Evolutionary conservation across 148 eudicot genomes (phyloP).

Genomic region (Nyssa sinensis): DNA sequence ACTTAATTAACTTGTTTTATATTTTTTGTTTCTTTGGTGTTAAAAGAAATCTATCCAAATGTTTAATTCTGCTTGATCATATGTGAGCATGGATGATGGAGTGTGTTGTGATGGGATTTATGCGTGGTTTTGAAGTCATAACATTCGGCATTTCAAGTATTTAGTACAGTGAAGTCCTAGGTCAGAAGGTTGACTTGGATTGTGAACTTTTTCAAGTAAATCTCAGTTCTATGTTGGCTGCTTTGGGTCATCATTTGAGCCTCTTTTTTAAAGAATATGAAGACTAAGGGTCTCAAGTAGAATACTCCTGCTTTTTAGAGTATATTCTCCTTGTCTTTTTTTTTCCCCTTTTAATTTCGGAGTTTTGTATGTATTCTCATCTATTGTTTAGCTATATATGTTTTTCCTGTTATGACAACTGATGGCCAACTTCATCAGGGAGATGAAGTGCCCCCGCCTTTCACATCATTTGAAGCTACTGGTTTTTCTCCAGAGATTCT

Average conservation of each 20-base stretch:
- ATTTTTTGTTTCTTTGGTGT: neutral
- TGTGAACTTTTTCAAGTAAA: neutral
- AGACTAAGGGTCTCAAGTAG: neutral
- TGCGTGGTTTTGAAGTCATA: neutral
- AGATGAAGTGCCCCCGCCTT: slow-evolving; percentile 69
- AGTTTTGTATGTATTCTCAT: no score
- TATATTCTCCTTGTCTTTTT: neutral
- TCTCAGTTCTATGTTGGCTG: neutral
- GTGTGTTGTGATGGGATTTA: neutral
- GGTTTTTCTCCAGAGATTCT: slow-evolving; percentile 82
- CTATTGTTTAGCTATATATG: neutral
- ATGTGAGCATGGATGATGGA: neutral
- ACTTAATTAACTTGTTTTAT: neutral
- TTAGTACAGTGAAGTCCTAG: neutral
- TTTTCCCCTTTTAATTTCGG: no score
- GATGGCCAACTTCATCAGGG: slow-evolving; percentile 49
- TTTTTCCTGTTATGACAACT: neutral
- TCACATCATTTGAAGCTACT: slow-evolving; percentile 72
- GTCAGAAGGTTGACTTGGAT: neutral
- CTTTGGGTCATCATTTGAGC: neutral
- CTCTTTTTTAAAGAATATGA: neutral
- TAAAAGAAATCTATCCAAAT: neutral
- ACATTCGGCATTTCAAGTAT: neutral
- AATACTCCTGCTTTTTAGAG: neutral
- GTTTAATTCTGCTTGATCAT: neutral